These are phyloP conservation scores for Durio zibethinus DNA, from an alignment of 345 rosid species.

Conservation along the genomic window DNA sequence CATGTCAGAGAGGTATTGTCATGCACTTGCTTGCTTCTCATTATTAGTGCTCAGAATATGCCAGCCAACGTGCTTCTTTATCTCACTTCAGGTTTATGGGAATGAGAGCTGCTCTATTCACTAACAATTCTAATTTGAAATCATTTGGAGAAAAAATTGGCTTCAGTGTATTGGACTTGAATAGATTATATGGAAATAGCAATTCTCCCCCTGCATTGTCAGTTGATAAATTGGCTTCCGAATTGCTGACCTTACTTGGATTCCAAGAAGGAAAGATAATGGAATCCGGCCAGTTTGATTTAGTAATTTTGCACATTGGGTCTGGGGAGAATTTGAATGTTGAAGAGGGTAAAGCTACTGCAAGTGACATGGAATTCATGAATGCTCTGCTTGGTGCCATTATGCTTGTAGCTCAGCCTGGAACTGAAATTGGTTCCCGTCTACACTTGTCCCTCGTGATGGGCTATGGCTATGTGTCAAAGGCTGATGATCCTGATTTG, in stretches of 20 bases:
- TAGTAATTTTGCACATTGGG: constrained; percentile 61
- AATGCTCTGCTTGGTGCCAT: constrained; percentile 55
- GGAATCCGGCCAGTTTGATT: constrained; percentile 56
- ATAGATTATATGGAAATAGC: constrained; percentile 32
- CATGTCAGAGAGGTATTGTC: constrained; percentile 56
- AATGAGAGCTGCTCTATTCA: constrained; percentile 67
- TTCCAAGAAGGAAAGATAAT: constrained; percentile 53
- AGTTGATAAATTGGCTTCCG: constrained; percentile 30
- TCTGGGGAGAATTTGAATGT: constrained; percentile 30
- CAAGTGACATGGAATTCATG: constrained; percentile 29
- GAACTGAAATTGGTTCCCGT: constrained; percentile 53
- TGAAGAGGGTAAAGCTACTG: constrained; percentile 18
- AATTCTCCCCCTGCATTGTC: constrained; percentile 19
- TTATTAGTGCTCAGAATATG: background rate
- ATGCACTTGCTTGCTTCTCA: background rate
- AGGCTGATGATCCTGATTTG: constrained; percentile 30
- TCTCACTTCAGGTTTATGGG: constrained; percentile 67
- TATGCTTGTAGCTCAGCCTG: constrained; percentile 46
- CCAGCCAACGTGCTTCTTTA: background rate
- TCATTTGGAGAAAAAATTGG: constrained; percentile 58
- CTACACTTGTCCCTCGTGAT: constrained; percentile 73
- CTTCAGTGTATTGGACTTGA: constrained; percentile 36
- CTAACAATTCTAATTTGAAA: constrained; percentile 38
- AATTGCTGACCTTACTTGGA: constrained; percentile 61
- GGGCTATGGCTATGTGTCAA: constrained; percentile 59